Evolutionary conservation across 192 early-diverging fungal genomes (phyloP), one percentile per base, ranked within the genome.

Genomic region (Linnemannia exigua): DNA sequence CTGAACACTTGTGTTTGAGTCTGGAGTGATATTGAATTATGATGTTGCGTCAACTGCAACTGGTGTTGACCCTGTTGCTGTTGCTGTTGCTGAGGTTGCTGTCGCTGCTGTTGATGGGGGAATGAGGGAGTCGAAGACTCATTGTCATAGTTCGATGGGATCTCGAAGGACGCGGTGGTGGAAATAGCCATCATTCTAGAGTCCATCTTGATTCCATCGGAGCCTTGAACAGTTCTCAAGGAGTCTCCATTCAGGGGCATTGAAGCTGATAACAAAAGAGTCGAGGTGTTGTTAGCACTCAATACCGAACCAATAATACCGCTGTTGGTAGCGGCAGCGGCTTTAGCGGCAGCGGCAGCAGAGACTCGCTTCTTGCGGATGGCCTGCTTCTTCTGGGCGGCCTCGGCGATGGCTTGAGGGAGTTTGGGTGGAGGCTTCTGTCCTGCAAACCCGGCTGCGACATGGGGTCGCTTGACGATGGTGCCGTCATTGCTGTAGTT

Each of bases 401-500:
- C 79, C 28, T 86, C 84, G n/a, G 74, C 79, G 17, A 86, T 73
- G 5, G 84, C 84, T 52, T 86, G 84, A 8, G 84, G 84, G 31
- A 86, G 52, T n/a, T 86, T 86, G n/a, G 84, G 84, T 73, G 84
- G 84, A 8, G 84, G 82, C 19, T 85, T 85, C 47, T 86, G 84
- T 11, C 84, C 84, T 9, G 76, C 84, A 33, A 86, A 86, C 25
- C 84, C 84, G 8, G 84, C 84, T 25, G 84, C 84, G 1, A 86
- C 84, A 50, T 86, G 84, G 6, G 84, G 84, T 16, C 84, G 74
- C 50, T 86, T 86, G 9, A 77, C 75, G 19, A 76, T 20, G 22
- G 16, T 35, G 8, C 74, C 72, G 9, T 69, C 67, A 36, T 35
- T 76, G 46, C 58, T 86, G 36, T 51, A 28, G 28, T 1, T 52